Percentiles rank a stretch among this genome's conserved stretches.
Evolutionary conservation across 2,329 filamentous ascomycete genomes (phyloP).

Genomic region (Leptographium procerum): DNA sequence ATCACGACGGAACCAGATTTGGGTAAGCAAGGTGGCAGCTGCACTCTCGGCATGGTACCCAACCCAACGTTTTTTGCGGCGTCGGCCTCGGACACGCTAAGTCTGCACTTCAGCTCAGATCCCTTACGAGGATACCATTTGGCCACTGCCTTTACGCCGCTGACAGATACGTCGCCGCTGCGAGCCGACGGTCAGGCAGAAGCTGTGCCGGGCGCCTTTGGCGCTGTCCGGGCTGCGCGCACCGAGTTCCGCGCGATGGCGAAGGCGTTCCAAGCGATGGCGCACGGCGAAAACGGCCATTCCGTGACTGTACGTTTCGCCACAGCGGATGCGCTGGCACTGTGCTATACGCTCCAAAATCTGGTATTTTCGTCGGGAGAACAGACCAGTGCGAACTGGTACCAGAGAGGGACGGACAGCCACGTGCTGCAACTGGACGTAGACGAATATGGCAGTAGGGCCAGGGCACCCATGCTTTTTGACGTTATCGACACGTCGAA

Average conservation of each 20-base stretch:
- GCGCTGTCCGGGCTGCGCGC: slow-evolving; percentile 22
- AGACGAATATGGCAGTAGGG: slow-evolving; percentile 23
- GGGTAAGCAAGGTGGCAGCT: neutral
- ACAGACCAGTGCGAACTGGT: slow-evolving; percentile 18
- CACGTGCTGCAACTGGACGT: slow-evolving; percentile 29
- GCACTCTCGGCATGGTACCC: neutral
- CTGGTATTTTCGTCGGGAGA: slow-evolving; percentile 11
- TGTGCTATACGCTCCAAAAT: slow-evolving; percentile 39
- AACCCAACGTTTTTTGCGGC: slow-evolving; percentile 37
- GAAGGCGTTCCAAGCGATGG: slow-evolving; percentile 23
- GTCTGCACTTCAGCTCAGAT: slow-evolving; percentile 36
- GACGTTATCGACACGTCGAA: slow-evolving; percentile 45
- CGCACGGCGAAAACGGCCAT: neutral
- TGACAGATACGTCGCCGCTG: slow-evolving; percentile 28
- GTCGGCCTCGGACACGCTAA: slow-evolving; percentile 21
- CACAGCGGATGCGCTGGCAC: slow-evolving; percentile 35
- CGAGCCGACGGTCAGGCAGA: slow-evolving; percentile 11
- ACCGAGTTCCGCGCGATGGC: slow-evolving; percentile 36
- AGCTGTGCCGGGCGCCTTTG: neutral
- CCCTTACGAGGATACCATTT: slow-evolving; percentile 47
- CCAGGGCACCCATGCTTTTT: slow-evolving; percentile 30
- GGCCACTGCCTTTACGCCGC: slow-evolving; percentile 30
- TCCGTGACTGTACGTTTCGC: slow-evolving; percentile 32
- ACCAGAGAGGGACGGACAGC: slow-evolving; percentile 28
- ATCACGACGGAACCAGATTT: slow-evolving; percentile 13